Base-by-base conservation (phyloP, 805 yeast species). In the Torulaspora maleeae region DNA sequence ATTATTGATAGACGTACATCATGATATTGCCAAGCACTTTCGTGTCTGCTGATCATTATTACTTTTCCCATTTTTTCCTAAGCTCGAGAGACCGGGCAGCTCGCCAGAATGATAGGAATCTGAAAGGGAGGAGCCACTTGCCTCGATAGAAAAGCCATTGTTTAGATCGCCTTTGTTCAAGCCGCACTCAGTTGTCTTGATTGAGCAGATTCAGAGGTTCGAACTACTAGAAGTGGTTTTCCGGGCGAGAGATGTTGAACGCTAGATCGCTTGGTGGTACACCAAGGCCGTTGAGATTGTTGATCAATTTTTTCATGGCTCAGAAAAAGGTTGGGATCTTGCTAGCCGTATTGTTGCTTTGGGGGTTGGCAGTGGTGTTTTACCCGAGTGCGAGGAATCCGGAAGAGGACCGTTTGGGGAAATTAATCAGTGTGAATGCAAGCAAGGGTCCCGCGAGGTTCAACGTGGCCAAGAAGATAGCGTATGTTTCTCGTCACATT, bases 401-500 rank as follows among this genome's bases (percentile, higher is more conserved):
- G 5, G 24, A 20, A 10, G 32, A 24, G n/a, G 28, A 19, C 6
- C 24, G 24, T 13, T 38, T 20, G 28, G 35, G 19, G 12, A 27
- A n/a, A 16, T 10, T 22, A 5, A 29, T 38, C 7, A 25, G 25
- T 29, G 17, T 13, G 16, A 38, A 20, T 16, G 35, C 35, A 11
- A 16, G 12, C 11, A n/a, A 10, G 11, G 17, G n/a, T 11, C 43
- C 36, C 3, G 35, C 35, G 6, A 44, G 6, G 19, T 45, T 40
- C 27, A 25, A 46, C 16, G 32, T 44, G 13, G 28, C 44, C 3
- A 45, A 22, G 29, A 48, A 28, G 30, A 41, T 45, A 30, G 46
- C 48, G 10, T 48, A 44, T 20, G 43, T 48, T 17, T 48, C 51
- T 2, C 43, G 51, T 29, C 51, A 48, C 37, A 19, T 25, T 25